phyloP scores from a whole-genome alignment of 306 rosid genomes.

The Acacia confusa region DNA sequence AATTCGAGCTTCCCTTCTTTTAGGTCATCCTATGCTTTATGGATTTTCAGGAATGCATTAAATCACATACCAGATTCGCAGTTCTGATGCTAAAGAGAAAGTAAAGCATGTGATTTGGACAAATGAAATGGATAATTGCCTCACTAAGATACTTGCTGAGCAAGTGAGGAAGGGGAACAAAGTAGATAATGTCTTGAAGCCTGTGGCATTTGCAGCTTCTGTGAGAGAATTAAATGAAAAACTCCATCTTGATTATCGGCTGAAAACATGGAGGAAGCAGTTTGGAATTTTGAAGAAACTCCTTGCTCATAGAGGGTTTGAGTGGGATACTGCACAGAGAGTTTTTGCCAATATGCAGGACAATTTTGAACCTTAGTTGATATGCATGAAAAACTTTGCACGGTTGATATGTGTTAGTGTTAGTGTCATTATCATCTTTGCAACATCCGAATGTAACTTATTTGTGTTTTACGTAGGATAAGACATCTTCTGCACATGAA shows the following conservation, averaged over 20 bases:
- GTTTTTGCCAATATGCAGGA: too few species aligned
- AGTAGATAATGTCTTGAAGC: slow-evolving; percentile 51
- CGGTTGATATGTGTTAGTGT: too few species aligned
- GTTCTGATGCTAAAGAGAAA: slow-evolving; percentile 51
- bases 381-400: too few species aligned
- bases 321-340: slow-evolving; percentile 53
- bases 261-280: slow-evolving; percentile 66
- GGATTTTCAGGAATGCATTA: slow-evolving; percentile 46
- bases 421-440: too few species aligned
- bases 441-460: too few species aligned
- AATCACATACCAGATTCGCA: slow-evolving; percentile 40
- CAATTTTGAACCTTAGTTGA: too few species aligned
- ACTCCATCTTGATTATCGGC: slow-evolving; percentile 42
- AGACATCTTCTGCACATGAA: too few species aligned
- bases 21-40: not conserved
- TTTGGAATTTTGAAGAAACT: slow-evolving; percentile 54
- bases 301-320: slow-evolving; percentile 55
- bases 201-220: slow-evolving; percentile 53
- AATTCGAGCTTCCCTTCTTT: not conserved
- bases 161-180: slow-evolving; percentile 54
- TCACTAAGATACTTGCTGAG: slow-evolving; percentile 45
- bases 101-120: slow-evolving; percentile 51
- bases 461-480: too few species aligned
- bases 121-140: slow-evolving; percentile 56
- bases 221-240: slow-evolving; percentile 47